These are phyloP conservation scores for Xanthoconium stramineum DNA, from an alignment of 768 basidiomycete species.

Conservation along the genomic window DNA sequence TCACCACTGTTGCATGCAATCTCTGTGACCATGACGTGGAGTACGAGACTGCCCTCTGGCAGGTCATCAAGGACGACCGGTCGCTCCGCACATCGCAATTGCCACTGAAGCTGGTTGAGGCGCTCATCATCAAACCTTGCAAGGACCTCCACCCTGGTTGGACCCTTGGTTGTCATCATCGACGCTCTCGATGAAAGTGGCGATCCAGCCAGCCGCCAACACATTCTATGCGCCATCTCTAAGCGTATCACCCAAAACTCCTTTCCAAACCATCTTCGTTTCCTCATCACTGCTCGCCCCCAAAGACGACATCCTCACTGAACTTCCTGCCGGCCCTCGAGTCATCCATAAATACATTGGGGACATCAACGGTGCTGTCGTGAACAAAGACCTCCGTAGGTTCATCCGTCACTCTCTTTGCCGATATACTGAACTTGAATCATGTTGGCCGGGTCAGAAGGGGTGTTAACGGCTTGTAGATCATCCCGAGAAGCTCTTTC, in stretches of 20 bases:
- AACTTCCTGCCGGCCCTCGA: background rate
- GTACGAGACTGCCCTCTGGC: background rate
- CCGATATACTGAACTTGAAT: background rate
- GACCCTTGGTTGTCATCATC: too few relatives aligned
- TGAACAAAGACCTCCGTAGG: background rate
- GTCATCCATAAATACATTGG: background rate
- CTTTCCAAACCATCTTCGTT: background rate
- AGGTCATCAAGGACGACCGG: background rate
- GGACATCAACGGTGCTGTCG: background rate
- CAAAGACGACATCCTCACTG: too few relatives aligned
- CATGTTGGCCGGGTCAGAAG: background rate
- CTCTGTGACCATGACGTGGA: background rate
- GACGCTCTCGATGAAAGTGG: too few relatives aligned
- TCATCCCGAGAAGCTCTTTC: background rate
- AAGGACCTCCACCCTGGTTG: background rate
- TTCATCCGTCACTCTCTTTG: background rate
- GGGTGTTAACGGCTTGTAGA: background rate
- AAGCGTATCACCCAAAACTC: too few relatives aligned
- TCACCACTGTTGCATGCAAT: background rate
- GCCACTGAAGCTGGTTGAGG: background rate
- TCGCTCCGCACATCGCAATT: background rate
- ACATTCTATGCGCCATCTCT: too few relatives aligned
- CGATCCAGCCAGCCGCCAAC: too few relatives aligned
- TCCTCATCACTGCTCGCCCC: too few relatives aligned
- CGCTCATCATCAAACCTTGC: background rate